phyloP scores from a whole-genome alignment of 2,329 filamentous ascomycete species.

The Ceratocystis destructans region DNA sequence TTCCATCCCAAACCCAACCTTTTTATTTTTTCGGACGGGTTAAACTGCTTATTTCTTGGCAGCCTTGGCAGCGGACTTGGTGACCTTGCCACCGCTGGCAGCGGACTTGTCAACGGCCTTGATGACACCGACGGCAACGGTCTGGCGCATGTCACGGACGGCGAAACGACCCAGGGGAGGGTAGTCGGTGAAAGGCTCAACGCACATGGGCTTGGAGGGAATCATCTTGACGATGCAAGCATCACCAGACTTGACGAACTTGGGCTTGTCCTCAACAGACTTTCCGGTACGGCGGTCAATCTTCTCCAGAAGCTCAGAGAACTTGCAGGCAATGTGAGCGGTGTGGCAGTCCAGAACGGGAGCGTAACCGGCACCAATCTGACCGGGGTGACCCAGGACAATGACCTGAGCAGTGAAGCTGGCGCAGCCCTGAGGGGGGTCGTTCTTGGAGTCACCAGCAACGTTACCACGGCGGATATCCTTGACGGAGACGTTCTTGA shows the following conservation, averaged over 20 bases:
- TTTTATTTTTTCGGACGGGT: constrained; percentile 15
- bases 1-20: constrained; percentile 15
- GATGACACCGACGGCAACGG: constrained; percentile 89
- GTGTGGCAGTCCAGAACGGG: constrained; percentile 99
- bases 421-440: constrained; percentile 76
- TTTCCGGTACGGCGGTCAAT: constrained; percentile 99
- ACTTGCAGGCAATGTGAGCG: constrained; percentile 99
- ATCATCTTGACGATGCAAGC: constrained; percentile 99
- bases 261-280: constrained; percentile 78
- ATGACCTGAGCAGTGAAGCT: constrained; percentile 99
- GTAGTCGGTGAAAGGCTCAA: constrained; percentile 99
- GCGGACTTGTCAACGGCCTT: constrained; percentile 63
- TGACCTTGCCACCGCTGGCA: constrained; percentile 48
- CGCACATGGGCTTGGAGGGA: constrained; percentile 99
- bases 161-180: constrained; percentile 99
- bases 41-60: constrained; percentile 51
- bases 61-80: constrained; percentile 61
- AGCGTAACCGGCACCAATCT: constrained; percentile 97
- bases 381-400: constrained; percentile 99
- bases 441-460: constrained; percentile 99
- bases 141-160: constrained; percentile 95
- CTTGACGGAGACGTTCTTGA: constrained; percentile 99
- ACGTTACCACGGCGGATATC: constrained; percentile 99
- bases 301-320: constrained; percentile 98
- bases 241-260: constrained; percentile 99